Conservation (phyloP, 1,284 basidiomycete genomes). For the Veloboletus limbatus region DNA sequence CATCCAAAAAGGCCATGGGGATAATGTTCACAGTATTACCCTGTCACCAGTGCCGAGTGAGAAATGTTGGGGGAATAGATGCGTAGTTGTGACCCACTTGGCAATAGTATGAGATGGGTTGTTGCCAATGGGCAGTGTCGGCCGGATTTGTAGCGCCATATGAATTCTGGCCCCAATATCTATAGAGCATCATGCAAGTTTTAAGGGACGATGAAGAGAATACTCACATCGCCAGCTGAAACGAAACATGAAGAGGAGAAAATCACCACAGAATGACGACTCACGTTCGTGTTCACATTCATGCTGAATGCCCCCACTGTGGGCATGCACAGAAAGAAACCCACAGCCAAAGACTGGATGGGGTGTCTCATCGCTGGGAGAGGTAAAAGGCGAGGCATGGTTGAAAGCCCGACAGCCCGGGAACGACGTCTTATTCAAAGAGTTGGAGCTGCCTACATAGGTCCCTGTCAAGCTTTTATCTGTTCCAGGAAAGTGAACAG, state of each 20-base stretch:
- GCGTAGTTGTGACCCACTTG: constrained; percentile 8
- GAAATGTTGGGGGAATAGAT: background rate
- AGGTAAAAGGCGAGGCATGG: background rate
- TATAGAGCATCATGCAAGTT: constrained; percentile 5
- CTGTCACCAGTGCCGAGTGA: constrained; percentile 1
- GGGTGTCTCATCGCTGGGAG: background rate
- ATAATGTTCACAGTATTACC: constrained; percentile 35
- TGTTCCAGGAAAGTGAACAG: background rate
- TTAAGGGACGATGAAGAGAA: background rate
- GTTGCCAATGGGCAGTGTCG: constrained; percentile 28
- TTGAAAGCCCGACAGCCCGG: background rate
- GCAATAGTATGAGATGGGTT: constrained; percentile 30
- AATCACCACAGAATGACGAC: constrained; percentile 2
- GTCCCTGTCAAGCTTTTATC: constrained; percentile 15
- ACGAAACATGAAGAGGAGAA: background rate
- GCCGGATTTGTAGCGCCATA: constrained; percentile 29
- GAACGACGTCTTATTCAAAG: background rate
- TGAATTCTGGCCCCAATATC: constrained; percentile 36
- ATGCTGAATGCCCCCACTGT: constrained; percentile 19
- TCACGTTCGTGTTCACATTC: constrained; percentile 27
- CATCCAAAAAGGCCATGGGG: constrained; percentile 59
- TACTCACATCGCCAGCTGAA: constrained; percentile 26
- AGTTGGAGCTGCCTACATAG: background rate
- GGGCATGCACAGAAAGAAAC: constrained; percentile 3
- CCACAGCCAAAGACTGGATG: background rate